Evolutionary conservation across 164 flowering plant species (phyloP), one percentile per base, ranked within the genome.

Genomic region (Berberis thunbergii): DNA sequence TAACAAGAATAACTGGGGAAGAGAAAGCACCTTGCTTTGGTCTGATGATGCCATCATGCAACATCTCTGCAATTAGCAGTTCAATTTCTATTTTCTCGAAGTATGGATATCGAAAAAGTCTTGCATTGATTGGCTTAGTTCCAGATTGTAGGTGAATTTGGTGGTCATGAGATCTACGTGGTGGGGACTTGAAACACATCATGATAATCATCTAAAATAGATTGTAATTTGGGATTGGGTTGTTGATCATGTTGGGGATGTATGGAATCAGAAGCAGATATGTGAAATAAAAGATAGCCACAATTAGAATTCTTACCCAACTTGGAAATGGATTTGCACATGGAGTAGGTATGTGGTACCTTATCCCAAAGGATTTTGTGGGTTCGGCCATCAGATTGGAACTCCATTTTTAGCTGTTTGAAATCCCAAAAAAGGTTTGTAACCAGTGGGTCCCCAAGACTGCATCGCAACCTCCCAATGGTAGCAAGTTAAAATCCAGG

Each of bases 171-270:
- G 4, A 1, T 0, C 52, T 26, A 12, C 10, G 8, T 3, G 64
- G 64, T 8, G 59, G 69, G 10, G 60, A 26, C 9, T n/a, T 54
- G 6, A 39, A 60, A 57, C 40, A 65, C 61, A 57, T 57, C 60
- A 40, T n/a, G 12, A 12, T 10, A 58, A 3, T 41, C 46, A 4
- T 41, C 8, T 7, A 58, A 42, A 58, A 41, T 8, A 2, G 6
- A 11, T 1, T 58, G 3, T 7, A 58, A 5, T 26, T 41, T 58
- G 42, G 4, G 8, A 26, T 58, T 42, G 42, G 7, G 12, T 6
- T 41, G 45, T n/a, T 6, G 8, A 1, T 58, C 42, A 6, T 41
- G 5, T 10, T 38, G 13, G 59, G 59, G 4, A 58, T 39, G 38
- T 43, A 12, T 2, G 40, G 49, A 6, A 10, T 40, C 41, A n/a